Evolutionary conservation across 2,329 filamentous ascomycete species (phyloP).

Genomic region (Volutella citrinella): DNA sequence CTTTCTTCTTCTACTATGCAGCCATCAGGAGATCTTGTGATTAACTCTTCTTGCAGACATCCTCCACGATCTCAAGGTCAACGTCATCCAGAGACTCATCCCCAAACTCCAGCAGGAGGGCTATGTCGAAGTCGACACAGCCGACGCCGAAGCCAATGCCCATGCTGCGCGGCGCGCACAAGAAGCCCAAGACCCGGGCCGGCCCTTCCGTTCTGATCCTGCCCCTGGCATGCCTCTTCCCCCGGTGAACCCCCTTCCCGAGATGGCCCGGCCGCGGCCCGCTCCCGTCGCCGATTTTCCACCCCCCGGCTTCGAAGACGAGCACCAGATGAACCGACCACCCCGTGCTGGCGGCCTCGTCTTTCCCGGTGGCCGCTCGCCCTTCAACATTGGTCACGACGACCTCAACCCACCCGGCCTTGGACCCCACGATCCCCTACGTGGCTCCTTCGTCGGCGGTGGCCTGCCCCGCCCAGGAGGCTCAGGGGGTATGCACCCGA

Average conservation of each 20-base stretch:
- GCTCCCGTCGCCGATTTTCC: slow-evolving; percentile 69
- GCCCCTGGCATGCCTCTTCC: slow-evolving; percentile 60
- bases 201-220: slow-evolving; percentile 43
- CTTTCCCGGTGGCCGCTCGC: slow-evolving; percentile 48
- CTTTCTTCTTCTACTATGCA: too few relatives aligned
- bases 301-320: slow-evolving; percentile 90
- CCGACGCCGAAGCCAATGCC: slow-evolving; percentile 41
- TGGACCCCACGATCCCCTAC: slow-evolving; percentile 79
- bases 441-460: slow-evolving; percentile 63
- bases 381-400: slow-evolving; percentile 73
- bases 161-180: slow-evolving; percentile 38
- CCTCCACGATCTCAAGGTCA: slow-evolving; percentile 68
- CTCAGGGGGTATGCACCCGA: slow-evolving; percentile 88
- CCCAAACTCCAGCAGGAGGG: slow-evolving; percentile 75
- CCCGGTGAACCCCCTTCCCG: slow-evolving; percentile 61
- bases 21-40: too few relatives aligned
- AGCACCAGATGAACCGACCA: slow-evolving; percentile 76
- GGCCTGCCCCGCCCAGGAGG: slow-evolving; percentile 57
- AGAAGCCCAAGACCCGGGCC: slow-evolving; percentile 34
- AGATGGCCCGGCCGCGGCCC: slow-evolving; percentile 55
- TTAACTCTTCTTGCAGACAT: slow-evolving; percentile 47
- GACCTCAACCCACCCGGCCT: slow-evolving; percentile 86
- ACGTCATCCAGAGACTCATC: slow-evolving; percentile 80
- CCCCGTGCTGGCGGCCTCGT: slow-evolving; percentile 29
- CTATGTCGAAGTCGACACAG: slow-evolving; percentile 61